Evolutionary conservation across 257 asterid genomes (phyloP).

Genomic region (Solanum chaucha): DNA sequence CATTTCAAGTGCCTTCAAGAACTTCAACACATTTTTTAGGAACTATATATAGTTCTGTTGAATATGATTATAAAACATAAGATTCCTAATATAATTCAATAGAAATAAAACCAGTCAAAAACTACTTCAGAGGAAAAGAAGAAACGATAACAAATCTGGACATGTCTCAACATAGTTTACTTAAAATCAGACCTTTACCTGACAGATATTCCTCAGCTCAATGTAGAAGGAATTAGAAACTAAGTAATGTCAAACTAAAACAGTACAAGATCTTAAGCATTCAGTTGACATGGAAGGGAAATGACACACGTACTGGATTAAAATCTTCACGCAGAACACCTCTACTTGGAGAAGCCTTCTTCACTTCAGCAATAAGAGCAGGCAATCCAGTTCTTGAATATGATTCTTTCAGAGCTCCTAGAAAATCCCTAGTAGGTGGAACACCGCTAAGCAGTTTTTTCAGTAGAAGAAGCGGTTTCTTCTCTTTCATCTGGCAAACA

Average conservation of each 20-base stretch:
- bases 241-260: background rate
- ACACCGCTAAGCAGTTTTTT: constrained; percentile 36
- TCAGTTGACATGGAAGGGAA: background rate
- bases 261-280: background rate
- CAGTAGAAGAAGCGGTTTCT: constrained; percentile 33
- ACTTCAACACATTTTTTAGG: background rate
- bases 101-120: background rate
- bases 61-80: background rate
- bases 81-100: background rate
- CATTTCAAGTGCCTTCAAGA: background rate
- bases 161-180: background rate
- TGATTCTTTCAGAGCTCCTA: constrained; percentile 73
- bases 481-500: constrained; percentile 58
- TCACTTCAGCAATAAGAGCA: constrained; percentile 85
- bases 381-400: constrained; percentile 59
- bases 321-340: constrained; percentile 78
- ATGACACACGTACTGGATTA: constrained; percentile 57
- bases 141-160: background rate
- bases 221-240: background rate
- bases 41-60: background rate
- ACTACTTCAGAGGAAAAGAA: background rate
- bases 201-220: background rate
- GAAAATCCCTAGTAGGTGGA: constrained; percentile 61
- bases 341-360: constrained; percentile 93
- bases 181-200: background rate